Evolutionary conservation across 768 basidiomycete genomes (phyloP).

Genomic region (Amanita rimosa): DNA sequence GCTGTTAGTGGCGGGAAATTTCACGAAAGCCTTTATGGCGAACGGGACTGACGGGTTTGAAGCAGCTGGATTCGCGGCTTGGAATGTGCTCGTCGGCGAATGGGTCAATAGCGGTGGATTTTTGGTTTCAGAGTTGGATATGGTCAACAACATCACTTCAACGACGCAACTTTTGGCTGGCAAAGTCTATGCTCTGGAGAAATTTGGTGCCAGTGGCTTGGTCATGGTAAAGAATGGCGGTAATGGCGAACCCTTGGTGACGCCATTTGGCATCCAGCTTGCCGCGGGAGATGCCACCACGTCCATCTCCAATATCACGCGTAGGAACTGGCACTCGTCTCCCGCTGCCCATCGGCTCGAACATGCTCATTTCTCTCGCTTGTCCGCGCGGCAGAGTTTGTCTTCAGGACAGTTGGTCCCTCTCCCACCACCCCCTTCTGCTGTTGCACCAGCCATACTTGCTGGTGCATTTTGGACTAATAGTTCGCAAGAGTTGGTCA

Average conservation of each 20-base stretch:
- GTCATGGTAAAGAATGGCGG: constrained; percentile 64
- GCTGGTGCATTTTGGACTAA: constrained; percentile 90
- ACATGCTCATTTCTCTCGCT: constrained; percentile 17
- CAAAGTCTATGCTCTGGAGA: constrained; percentile 39
- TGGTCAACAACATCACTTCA: constrained; percentile 56
- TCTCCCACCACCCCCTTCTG: constrained; percentile 44
- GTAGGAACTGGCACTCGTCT: constrained; percentile 26
- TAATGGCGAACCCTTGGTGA: constrained; percentile 40
- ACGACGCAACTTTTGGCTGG: constrained; percentile 61
- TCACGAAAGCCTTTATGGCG: constrained; percentile 33
- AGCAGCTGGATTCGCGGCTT: constrained; percentile 61
- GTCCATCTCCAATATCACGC: constrained; percentile 17
- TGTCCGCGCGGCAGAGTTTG: constrained; percentile 44
- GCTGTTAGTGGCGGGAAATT: constrained; percentile 66
- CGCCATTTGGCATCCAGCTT: constrained; percentile 51
- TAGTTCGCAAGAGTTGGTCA: constrained; percentile 53
- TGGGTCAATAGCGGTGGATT: constrained; percentile 78
- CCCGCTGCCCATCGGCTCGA: neutral
- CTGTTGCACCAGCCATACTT: constrained; percentile 71
- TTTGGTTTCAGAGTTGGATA: constrained; percentile 55
- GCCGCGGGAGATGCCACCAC: constrained; percentile 17
- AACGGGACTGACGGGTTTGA: constrained; percentile 20
- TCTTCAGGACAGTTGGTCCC: constrained; percentile 23
- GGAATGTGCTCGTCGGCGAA: constrained; percentile 43
- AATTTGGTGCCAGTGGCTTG: constrained; percentile 70